Base-by-base conservation (phyloP, 805 yeast species). In the Suhomyces emberorum region DNA sequence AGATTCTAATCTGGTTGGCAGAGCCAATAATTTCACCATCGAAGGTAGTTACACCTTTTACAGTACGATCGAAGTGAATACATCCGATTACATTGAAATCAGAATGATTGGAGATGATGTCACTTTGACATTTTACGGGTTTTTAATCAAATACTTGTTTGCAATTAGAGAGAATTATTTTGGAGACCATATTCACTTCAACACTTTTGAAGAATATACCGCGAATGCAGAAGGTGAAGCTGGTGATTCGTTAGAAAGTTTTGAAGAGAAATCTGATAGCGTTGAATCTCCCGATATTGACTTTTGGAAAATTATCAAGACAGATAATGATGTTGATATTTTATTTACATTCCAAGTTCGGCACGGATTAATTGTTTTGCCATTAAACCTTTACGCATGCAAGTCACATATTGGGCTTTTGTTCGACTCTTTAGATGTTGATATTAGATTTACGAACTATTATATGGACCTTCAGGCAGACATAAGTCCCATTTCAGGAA, bases 401-500 rank as follows among this genome's bases (percentile, higher is more conserved):
- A 63, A 70, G 10, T 72, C 83, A 0, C 82, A 80, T 51, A 49
- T 84, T 15, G 77, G 83, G 0, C 54, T 89, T 1, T 70, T 71
- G 27, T 80, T 88, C 48, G 79, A 81, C 15, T 66, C 72, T 14
- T 63, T 89, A 28, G 87, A 80, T 43, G 74, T 86, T 18, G 97
- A 88, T 54, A 67, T 87, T n/a, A 67, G 98, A 37, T 83, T 88
- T 59, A 83, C 91, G 12, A 85, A 88, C 49, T 93, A 84, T 57
- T 93, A 91, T 53, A 89, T 93, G 96, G 96, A 91, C 52, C 55
- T 91, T 42, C 91, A 88, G 51, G 83, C 83, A 1, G 79, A 85
- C 45, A 67, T 81, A 26, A 70, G 83, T 9, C 87, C 89, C 1
- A 55, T 80, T 2, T 55, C 51, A 4, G 77, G 59, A 2, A 58